Evolutionary conservation across 2,329 filamentous ascomycete species (phyloP).

Genomic region (Phialophora expanda): DNA sequence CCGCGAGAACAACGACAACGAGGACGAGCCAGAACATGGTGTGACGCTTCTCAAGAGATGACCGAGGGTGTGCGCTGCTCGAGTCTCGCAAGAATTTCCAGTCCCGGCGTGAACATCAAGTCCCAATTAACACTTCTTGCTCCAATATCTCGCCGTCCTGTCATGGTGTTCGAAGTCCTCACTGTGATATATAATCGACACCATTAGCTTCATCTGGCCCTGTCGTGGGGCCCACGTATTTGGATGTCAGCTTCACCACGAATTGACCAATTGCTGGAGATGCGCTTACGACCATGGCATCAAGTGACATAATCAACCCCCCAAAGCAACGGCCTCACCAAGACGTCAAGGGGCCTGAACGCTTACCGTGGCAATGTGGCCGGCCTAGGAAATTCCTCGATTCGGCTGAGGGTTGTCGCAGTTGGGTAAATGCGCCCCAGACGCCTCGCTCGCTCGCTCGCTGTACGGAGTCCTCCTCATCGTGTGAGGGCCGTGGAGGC

Average conservation of each 20-base stretch:
- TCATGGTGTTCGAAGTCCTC: background rate
- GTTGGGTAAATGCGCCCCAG: background rate
- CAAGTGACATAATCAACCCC: background rate
- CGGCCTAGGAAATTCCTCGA: background rate
- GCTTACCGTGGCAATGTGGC: background rate
- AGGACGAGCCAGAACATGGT: conserved; percentile 11
- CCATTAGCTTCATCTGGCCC: background rate
- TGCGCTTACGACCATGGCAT: background rate
- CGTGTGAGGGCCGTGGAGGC: background rate
- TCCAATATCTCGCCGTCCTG: background rate
- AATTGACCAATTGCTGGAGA: background rate
- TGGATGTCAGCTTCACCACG: background rate
- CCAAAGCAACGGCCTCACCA: background rate
- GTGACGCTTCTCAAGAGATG: too few relatives aligned
- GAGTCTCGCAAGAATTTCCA: background rate
- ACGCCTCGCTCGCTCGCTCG: too few relatives aligned
- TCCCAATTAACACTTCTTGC: background rate
- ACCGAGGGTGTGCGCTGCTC: background rate
- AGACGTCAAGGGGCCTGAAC: background rate
- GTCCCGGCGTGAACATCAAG: background rate
- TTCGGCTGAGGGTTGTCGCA: background rate
- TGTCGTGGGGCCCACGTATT: background rate
- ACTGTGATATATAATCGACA: background rate
- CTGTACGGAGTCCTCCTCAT: background rate
- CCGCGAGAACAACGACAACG: background rate